Evolutionary conservation across 2,329 filamentous ascomycete species (phyloP), one percentile per base, ranked within the genome.

Genomic region (Teratosphaeria destructans): DNA sequence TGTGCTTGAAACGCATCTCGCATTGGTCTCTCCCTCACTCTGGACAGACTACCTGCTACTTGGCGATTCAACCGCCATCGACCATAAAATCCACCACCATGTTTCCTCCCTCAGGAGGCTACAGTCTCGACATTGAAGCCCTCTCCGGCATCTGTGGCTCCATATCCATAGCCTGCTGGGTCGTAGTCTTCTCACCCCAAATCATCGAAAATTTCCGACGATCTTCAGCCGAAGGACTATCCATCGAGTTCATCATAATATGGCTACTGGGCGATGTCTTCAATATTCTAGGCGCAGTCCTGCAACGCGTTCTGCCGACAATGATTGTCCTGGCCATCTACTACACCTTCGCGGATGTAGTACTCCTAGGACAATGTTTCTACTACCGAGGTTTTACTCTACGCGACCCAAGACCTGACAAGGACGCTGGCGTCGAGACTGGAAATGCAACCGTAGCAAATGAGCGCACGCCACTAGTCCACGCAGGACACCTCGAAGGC

Each of bases 81-180:
- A n/a, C 8, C 43, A 49, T 49, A 19, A 26, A 23, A 14, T 12
- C 52, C 55, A n/a, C 11, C 59, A 70, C 62, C 57, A 81, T 81
- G 77, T 81, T 81, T 68, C 81, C 81, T 43, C 80, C 81, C 53
- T 74, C 79, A 8, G 77, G 79, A 68, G 76, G 76, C 62, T 72
- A 82, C 63, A 87, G 60, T 74, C 80, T 96, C 66, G 89, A 96
- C 73, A 86, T 96, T 61, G 89, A 94, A 71, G 91, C 92, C 62
- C 85, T 96, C 68, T 95, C 90, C 67, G 93, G 93, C 58, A 96
- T 96, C 68, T 91, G 88, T 76, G 93, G 92, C 39, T 96, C 92
- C 8, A 92, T 99, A 66, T 96, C 90, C 54, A 96, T 99, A 71
- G 92, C 92, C 56, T 96, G 92, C 73, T 96, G 94, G 94, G 89